phyloP scores from a whole-genome alignment of 2,329 filamentous ascomycete genomes.

The Stemphylium lycopersici region DNA sequence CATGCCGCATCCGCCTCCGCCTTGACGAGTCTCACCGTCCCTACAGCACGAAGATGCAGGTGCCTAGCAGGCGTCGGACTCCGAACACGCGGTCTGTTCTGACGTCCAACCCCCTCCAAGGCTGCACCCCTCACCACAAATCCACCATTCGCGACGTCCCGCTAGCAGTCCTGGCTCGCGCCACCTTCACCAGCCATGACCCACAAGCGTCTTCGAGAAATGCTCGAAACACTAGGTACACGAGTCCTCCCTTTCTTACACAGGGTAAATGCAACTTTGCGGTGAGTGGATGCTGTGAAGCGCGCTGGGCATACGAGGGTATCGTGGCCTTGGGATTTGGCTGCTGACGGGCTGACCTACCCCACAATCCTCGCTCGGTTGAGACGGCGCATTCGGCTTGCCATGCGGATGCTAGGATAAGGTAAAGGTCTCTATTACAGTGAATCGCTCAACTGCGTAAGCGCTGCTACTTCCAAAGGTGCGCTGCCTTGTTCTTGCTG shows the following conservation, averaged over 20 bases:
- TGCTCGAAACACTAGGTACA: slow-evolving; percentile 28
- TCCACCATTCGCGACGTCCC: neutral
- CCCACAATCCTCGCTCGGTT: slow-evolving; percentile 19
- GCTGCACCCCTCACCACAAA: slow-evolving; percentile 3
- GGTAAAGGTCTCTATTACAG: neutral
- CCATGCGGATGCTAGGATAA: slow-evolving; percentile 5
- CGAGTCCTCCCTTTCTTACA: neutral
- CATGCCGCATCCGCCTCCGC: slow-evolving; percentile 11
- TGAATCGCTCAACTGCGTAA: neutral
- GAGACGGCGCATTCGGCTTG: slow-evolving; percentile 12
- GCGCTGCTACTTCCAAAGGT: neutral
- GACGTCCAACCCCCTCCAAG: slow-evolving; percentile 5
- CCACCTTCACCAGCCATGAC: slow-evolving; percentile 12
- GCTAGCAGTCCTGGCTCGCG: slow-evolving; percentile 16
- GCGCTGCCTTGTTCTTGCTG: neutral
- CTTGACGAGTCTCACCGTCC: slow-evolving; percentile 31
- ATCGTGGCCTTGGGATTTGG: slow-evolving; percentile 7
- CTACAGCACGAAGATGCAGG: slow-evolving; percentile 16
- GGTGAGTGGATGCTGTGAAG: slow-evolving; percentile 3
- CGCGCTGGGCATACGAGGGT: slow-evolving; percentile 1
- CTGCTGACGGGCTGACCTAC: slow-evolving; percentile 17
- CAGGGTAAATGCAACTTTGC: slow-evolving; percentile 2
- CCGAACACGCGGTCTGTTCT: slow-evolving; percentile 28
- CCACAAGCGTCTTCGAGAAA: slow-evolving; percentile 35
- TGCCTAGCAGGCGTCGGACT: slow-evolving; percentile 38